Percentiles rank a stretch among this genome's conserved stretches.
Evolutionary conservation across 495 filamentous ascomycete species (phyloP).

Genomic region (Ascodesmis nigricans): DNA sequence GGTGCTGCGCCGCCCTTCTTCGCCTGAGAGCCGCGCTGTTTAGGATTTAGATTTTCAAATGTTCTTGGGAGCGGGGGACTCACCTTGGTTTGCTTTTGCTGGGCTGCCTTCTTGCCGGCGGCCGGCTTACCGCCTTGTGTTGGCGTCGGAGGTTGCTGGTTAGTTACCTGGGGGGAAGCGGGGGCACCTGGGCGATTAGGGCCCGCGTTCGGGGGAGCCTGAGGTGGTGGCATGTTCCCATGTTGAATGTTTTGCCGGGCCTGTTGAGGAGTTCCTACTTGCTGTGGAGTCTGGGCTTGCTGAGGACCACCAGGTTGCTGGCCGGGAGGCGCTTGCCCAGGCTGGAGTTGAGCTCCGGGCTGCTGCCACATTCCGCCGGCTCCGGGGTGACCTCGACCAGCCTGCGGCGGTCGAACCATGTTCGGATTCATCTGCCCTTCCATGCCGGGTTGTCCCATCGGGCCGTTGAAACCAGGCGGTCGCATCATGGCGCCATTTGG

Average conservation of each 20-base stretch:
- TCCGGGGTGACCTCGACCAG: slow-evolving; percentile 24
- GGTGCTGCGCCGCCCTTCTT: slow-evolving; percentile 47
- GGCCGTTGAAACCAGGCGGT: slow-evolving; percentile 41
- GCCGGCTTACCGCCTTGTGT: slow-evolving; percentile 52
- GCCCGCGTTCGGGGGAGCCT: slow-evolving; percentile 42
- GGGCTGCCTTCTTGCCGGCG: slow-evolving; percentile 53
- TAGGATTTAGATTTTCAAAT: too few relatives aligned
- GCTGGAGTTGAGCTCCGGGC: slow-evolving; percentile 11
- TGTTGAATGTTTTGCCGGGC: slow-evolving; percentile 13
- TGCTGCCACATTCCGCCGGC: slow-evolving; percentile 10
- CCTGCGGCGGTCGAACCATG: slow-evolving; percentile 22
- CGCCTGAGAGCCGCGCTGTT: slow-evolving; percentile 47
- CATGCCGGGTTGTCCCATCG: slow-evolving; percentile 38
- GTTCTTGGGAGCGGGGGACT: too few relatives aligned
- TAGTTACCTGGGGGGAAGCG: slow-evolving; percentile 53
- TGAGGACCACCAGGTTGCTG: slow-evolving; percentile 39
- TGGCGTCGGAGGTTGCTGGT: slow-evolving; percentile 70
- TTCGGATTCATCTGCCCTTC: slow-evolving; percentile 21
- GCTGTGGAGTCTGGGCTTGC: slow-evolving; percentile 35
- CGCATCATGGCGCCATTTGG: slow-evolving; percentile 35
- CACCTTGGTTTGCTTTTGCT: slow-evolving; percentile 56
- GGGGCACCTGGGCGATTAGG: slow-evolving; percentile 45
- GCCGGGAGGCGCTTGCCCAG: slow-evolving; percentile 26
- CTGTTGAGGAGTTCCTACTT: slow-evolving; percentile 56
- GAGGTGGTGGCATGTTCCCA: slow-evolving; percentile 72